Base-by-base conservation (phyloP, 2,329 filamentous ascomycete genomes). In the Plenodomus lindquistii region DNA sequence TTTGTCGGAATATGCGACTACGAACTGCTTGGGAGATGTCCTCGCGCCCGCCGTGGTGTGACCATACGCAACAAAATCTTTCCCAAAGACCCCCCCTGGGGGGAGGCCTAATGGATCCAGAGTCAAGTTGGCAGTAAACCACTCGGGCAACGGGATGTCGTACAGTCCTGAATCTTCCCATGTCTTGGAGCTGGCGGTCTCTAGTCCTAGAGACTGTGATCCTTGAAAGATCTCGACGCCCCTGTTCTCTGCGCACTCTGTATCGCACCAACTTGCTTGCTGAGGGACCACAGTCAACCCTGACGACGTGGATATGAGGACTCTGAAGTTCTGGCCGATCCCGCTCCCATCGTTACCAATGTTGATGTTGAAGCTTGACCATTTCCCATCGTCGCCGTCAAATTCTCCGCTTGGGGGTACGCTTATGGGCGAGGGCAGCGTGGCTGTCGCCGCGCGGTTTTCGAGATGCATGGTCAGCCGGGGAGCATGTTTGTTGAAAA, bases 291-390 rank as follows among this genome's bases (percentile, higher is more conserved):
- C 17, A 29, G 63, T 61, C 19, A 63, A 11, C 21, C 54, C 31
- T 34, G 65, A 59, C 20, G 67, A 63, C 2, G 69, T 70, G 2
- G 70, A 69, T 15, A 67, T 57, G 9, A 72, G 62, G 4, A 71
- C 60, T 17, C 51, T 63, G 54, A 73, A 73, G 31, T 70, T 62
- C 43, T 76, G 73, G 4, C 68, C 67, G 15, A 63, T 58, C 2
- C 62, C 66, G 0, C 37, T 39, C 4, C 22, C 43, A 11, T 61
- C 56, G 11, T 65, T 62, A 10, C 73, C 74, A 1, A 75, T 54
- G 27, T 72, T 71, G 52, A 76, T 65, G n/a, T 47, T 48, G 48
- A 77, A 77, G 1, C 63, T 70, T 1, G 73, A 75, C 74, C 74
- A 77, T 37, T 52, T 60, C 1, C 74, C 74, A 52, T 77, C 74